phyloP scores from a whole-genome alignment of 345 rosid genomes.

The Arabidopsis arenosa region DNA sequence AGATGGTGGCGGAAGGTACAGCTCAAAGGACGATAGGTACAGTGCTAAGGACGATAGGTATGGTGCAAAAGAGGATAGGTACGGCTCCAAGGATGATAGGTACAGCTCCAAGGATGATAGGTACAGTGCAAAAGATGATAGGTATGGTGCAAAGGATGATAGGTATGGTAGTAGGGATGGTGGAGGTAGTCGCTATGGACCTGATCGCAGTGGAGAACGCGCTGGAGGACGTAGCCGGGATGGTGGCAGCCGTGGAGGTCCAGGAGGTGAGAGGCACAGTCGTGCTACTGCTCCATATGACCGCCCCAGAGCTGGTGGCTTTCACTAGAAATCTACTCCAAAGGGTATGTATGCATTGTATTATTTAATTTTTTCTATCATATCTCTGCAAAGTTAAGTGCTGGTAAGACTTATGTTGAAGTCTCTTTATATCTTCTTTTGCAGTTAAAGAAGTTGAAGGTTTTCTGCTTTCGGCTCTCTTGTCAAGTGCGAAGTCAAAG shows the following conservation, averaged over 20 bases:
- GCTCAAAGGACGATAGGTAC: slow-evolving; percentile 55
- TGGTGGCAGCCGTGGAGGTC: slow-evolving; percentile 69
- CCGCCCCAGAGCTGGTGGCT: slow-evolving; percentile 66
- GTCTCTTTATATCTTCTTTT: neutral
- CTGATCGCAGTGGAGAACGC: slow-evolving; percentile 78
- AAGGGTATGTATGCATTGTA: slow-evolving; percentile 24
- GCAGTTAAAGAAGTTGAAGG: slow-evolving; percentile 42
- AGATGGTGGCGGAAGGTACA: slow-evolving; percentile 57
- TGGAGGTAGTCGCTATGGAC: slow-evolving; percentile 72
- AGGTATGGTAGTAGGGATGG: slow-evolving; percentile 64
- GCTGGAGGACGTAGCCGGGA: slow-evolving; percentile 74
- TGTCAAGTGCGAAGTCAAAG: slow-evolving; percentile 32
- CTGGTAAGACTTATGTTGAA: slow-evolving; percentile 10
- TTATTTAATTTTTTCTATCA: neutral
- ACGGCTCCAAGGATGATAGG: slow-evolving; percentile 51
- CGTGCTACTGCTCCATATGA: slow-evolving; percentile 96
- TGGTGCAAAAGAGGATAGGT: slow-evolving; percentile 54
- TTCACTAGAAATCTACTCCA: slow-evolving; percentile 33
- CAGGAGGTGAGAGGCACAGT: slow-evolving; percentile 72
- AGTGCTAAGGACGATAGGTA: slow-evolving; percentile 44
- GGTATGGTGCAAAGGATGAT: slow-evolving; percentile 56
- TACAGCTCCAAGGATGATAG: slow-evolving; percentile 51
- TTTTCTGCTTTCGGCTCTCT: slow-evolving; percentile 16
- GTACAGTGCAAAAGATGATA: slow-evolving; percentile 38
- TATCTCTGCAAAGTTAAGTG: neutral